Conservation (phyloP, 2,329 filamentous ascomycete genomes). For the Chaetomium globosum region DNA sequence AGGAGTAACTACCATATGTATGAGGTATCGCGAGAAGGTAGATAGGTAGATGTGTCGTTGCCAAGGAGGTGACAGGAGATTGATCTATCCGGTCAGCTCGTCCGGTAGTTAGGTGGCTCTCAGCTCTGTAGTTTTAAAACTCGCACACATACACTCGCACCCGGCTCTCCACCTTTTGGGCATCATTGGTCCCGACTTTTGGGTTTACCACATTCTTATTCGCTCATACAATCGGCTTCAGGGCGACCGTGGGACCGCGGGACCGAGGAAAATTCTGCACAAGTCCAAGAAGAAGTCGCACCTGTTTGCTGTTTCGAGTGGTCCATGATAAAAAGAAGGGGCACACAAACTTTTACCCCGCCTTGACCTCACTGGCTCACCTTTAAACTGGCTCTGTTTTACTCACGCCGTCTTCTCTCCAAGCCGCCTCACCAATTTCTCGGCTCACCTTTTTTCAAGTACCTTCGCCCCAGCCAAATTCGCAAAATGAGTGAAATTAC, state of each 20-base stretch:
- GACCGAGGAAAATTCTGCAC: slow-evolving; percentile 23
- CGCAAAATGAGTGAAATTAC: slow-evolving; percentile 57
- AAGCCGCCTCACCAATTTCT: slow-evolving; percentile 22
- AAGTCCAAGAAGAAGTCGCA: neutral
- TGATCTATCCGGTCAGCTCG: neutral
- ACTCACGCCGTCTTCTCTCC: slow-evolving; percentile 25
- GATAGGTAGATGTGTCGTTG: neutral
- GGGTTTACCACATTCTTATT: slow-evolving; percentile 35
- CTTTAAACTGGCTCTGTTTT: slow-evolving; percentile 32
- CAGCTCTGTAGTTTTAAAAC: neutral
- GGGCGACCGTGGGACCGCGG: slow-evolving; percentile 10
- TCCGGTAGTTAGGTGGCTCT: neutral
- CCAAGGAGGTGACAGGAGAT: neutral
- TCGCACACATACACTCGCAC: neutral
- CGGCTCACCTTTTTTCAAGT: slow-evolving; percentile 16
- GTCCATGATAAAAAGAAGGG: neutral
- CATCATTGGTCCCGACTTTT: slow-evolving; percentile 24
- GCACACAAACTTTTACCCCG: slow-evolving; percentile 24
- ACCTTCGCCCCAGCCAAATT: slow-evolving; percentile 26
- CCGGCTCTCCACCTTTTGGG: slow-evolving; percentile 34
- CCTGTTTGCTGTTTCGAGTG: slow-evolving; percentile 16
- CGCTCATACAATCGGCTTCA: slow-evolving; percentile 30
- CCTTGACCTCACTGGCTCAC: slow-evolving; percentile 28
- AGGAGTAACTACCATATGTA: no score
- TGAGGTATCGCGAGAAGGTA: neutral